A percentile compares a stretch with the other conserved stretches of the same genome.
Evolutionary conservation across 331 rosid species (phyloP).

Genomic region (Saraca asoca): DNA sequence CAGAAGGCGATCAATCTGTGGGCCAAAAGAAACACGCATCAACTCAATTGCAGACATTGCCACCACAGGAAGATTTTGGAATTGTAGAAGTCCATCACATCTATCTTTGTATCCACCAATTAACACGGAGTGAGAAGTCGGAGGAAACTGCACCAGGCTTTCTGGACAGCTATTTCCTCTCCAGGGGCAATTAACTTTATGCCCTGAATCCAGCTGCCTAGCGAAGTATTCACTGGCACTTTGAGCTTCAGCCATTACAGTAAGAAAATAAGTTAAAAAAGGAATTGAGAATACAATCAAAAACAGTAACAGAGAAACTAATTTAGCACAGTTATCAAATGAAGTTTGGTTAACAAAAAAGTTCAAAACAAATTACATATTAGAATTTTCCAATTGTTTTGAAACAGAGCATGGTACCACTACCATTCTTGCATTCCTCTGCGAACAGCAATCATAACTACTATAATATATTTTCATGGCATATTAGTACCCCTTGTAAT

Average conservation of each 20-base stretch:
- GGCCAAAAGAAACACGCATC: conserved; percentile 68
- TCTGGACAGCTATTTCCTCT: conserved; percentile 95
- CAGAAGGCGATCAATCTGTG: conserved; percentile 76
- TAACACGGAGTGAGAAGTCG: conserved; percentile 84
- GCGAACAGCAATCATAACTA: conserved; percentile 2
- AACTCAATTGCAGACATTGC: conserved; percentile 84
- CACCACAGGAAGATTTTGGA: conserved; percentile 74
- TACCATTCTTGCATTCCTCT: conserved; percentile 1
- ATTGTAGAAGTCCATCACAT: conserved; percentile 94
- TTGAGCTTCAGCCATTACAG: conserved; percentile 64
- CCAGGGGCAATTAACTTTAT: conserved; percentile 85
- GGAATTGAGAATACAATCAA: conserved; percentile 15
- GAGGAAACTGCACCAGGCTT: conserved; percentile 98
- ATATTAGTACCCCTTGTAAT: no score
- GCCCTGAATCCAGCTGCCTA: conserved; percentile 83
- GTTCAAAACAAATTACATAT: conserved; percentile 15
- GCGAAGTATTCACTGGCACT: conserved; percentile 75
- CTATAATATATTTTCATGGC: not conserved
- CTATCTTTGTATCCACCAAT: conserved; percentile 96
- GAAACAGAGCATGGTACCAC: conserved; percentile 15
- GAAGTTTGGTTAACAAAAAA: conserved; percentile 16
- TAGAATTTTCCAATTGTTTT: not conserved
- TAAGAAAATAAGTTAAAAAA: conserved; percentile 29
- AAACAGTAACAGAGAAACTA: conserved; percentile 33
- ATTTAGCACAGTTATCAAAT: conserved; percentile 16